Evolutionary conservation across 148 eudicot genomes (phyloP).

Genomic region (Camellia lanceoleosa): DNA sequence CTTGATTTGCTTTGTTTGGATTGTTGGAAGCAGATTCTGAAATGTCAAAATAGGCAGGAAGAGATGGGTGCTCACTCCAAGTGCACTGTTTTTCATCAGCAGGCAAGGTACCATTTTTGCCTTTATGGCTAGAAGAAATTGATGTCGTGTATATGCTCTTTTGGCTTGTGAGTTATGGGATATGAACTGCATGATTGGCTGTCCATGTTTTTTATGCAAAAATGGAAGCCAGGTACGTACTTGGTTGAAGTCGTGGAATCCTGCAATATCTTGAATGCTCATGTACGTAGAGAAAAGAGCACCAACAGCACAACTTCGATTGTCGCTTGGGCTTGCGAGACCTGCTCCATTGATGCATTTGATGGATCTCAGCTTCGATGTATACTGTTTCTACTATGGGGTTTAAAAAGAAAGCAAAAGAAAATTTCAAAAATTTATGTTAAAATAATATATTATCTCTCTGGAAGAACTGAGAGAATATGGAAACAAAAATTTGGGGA

Average conservation of each 20-base stretch:
- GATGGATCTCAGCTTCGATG: not conserved
- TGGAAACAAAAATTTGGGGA: not conserved
- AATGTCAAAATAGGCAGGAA: conserved; percentile 2
- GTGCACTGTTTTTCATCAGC: conserved; percentile 19
- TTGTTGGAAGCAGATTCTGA: conserved; percentile 21
- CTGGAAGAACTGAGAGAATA: not conserved
- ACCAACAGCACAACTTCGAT: not conserved
- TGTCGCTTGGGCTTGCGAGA: not conserved
- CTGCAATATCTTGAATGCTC: not conserved
- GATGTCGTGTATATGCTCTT: not conserved
- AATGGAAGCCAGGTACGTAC: not conserved
- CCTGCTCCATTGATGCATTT: not conserved
- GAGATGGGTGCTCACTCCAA: not conserved
- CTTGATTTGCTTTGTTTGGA: conserved; percentile 33
- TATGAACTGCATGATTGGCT: not conserved
- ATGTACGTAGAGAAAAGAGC: not conserved
- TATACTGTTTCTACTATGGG: too few species aligned
- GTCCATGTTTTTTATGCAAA: not conserved
- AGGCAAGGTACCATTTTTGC: conserved; percentile 30
- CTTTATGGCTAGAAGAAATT: conserved; percentile 26
- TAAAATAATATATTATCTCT: not conserved
- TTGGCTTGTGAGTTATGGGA: not conserved
- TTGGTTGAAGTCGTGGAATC: not conserved
- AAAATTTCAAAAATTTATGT: not conserved
- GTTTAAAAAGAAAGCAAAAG: not conserved